Base-by-base conservation (phyloP, 192 early-diverging fungal genomes). In the Thoreauomyces humboldtii region DNA sequence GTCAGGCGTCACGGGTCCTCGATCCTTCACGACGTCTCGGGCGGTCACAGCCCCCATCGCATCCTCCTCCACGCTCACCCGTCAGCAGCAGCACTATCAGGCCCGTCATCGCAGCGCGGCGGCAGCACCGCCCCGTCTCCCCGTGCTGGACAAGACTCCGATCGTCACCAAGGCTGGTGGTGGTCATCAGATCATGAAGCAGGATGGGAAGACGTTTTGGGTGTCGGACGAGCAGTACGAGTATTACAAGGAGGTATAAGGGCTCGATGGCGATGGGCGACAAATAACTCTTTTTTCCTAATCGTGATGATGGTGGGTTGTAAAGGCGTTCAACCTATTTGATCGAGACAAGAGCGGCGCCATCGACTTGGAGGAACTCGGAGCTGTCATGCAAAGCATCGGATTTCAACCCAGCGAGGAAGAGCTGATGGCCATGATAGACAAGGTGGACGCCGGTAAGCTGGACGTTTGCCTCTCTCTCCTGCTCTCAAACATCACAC, bases 351-450 rank as follows among this genome's bases (percentile, higher is more conserved):
- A 68, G 27, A 70, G 63, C 34, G 77, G 77, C n/a, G 65, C 48
- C 15, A 79, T 79, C 61, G 77, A 79, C 52, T 31, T 72, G 28
- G 36, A 73, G 15, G 77, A 79, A 44, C 69, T 79, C 22, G 59
- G 57, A 19, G 68, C 77, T 22, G 74, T 77, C 1, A 72, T 79
- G 63, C 15, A 44, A 17, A 47, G 44, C 27, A 37, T 71, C 17
- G 73, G 71, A 7, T 33, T 76, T 27, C 47, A 64, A 31, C 69
- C 70, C 27, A 73, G 65, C 6, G 45, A 65, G 32, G 72, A 62
- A 0, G 77, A 79, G 64, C 57, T 79, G 2, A 14, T 25, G 32
- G 28, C 58, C 21, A 77, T 79, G 74, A 79, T 79, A 60, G 68
- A 61, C 14, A 62, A 61, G 9, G 72, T 79, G 0, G 77, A 79